Base-by-base conservation (phyloP, 2,329 filamentous ascomycete genomes). In the Talaromyces piceae region DNA sequence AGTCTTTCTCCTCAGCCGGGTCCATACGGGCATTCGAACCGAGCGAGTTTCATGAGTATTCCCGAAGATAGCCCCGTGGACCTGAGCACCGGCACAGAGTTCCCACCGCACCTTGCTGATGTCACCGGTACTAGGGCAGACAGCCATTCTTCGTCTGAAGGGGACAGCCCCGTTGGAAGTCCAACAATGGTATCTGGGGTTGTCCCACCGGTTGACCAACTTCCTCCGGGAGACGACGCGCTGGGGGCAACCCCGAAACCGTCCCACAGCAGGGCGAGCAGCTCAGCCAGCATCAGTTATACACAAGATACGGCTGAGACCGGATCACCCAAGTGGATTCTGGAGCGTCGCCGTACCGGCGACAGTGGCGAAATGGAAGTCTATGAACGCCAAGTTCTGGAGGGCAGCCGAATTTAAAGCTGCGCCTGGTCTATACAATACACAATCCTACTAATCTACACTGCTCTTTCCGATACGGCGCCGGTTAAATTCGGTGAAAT, bases 1-100 rank as follows among this genome's bases (percentile, higher is more conserved):
- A 73, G 70, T 51, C 68, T 69, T 41, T 72, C 72, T 16, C 70
- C 71, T 2, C 61, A 70, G 51, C 62, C 65, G 12, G 48, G 44
- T 50, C 49, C 58, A 57, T n/a, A 64, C 44, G 50, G 63, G 20
- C 53, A 61, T 11, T 64, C 67, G 13, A 63, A 67, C 39, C 66
- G 66, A 22, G 63, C 59, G 18, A 69, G 65, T 51, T 68, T 69
- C 51, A 61, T 61, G 18, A 63, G 55, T 7, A 57, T 67, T 12
- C 66, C 66, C 4, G 67, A 70, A 48, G 61, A 66, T 6, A 60
- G 58, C 22, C 50, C 54, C 6, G 47, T 51, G 30, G 52, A 54
- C 12, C 30, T 49, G 9, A 54, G 12, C 27, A 12, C 51, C 18
- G 23, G 13, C 9, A 20, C 46, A 5, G 52, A 54, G 12, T 30